Percentiles rank a stretch among this genome's conserved stretches.
Evolutionary conservation across 1,284 basidiomycete genomes (phyloP).

Genomic region (Schizophyllum amplum): DNA sequence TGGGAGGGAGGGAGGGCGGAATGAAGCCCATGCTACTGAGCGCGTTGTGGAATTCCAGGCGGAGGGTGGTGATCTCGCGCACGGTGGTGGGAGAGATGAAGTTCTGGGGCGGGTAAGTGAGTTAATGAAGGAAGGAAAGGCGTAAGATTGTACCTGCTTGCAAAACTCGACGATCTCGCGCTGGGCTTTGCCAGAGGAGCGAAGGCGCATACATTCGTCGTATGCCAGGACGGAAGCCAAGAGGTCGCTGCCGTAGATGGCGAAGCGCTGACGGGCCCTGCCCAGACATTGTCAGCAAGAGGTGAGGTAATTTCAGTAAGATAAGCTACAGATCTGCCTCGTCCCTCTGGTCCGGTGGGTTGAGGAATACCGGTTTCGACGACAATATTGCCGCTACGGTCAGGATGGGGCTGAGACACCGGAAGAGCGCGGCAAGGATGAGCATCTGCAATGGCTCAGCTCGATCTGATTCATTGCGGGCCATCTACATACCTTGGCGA

Average conservation of each 20-base stretch:
- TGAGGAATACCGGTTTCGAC: slow-evolving; percentile 81
- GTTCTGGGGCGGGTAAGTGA: slow-evolving; percentile 45
- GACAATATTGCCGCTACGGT: slow-evolving; percentile 81
- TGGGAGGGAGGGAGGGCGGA: slow-evolving; percentile 33
- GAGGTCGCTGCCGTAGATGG: slow-evolving; percentile 75
- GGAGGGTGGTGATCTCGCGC: slow-evolving; percentile 77
- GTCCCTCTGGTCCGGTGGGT: slow-evolving; percentile 76
- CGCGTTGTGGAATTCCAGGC: slow-evolving; percentile 70
- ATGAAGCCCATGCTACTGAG: slow-evolving; percentile 74
- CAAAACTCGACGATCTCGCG: slow-evolving; percentile 58
- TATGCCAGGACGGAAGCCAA: slow-evolving; percentile 79
- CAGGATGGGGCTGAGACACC: slow-evolving; percentile 70
- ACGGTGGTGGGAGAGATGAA: slow-evolving; percentile 75
- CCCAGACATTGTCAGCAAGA: slow-evolving; percentile 1
- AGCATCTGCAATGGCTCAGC: slow-evolving; percentile 53
- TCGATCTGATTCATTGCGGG: not conserved
- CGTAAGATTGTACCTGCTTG: slow-evolving; percentile 57
- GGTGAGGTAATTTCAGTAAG: too few species aligned
- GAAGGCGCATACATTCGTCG: slow-evolving; percentile 53
- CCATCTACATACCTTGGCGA: slow-evolving; percentile 62
- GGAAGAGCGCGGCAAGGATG: slow-evolving; percentile 75
- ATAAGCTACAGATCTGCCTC: slow-evolving; percentile 58
- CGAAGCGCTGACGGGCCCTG: slow-evolving; percentile 66
- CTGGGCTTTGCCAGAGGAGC: slow-evolving; percentile 39
- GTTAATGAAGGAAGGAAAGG: too few species aligned